Base-by-base conservation (phyloP, 805 yeast genomes). In the Schizosaccharomyces japonicus region DNA sequence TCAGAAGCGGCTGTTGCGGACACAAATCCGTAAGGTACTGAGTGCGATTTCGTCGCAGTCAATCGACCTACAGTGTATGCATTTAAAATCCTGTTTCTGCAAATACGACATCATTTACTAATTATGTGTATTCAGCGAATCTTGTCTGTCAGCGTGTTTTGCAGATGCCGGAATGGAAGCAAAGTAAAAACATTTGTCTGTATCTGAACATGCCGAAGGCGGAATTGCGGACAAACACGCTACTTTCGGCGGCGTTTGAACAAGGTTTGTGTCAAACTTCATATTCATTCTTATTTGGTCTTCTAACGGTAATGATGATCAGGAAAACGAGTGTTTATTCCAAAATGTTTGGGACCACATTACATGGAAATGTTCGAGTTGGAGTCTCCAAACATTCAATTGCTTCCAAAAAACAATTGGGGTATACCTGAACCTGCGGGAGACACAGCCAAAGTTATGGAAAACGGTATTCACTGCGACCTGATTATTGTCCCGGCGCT, bases 371-470 rank as follows among this genome's bases (percentile, higher is more conserved):
- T 36, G 42, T 36, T 19, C 23, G 27, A 36, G 23, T 25, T 36
- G 13, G 13, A 36, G 8, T 21, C 17, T 5, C 13, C 23, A 27
- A 21, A 13, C n/a, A 21, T 5, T 15, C n/a, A n/a, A n/a, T n/a
- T n/a, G 33, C 33, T 30, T 30, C 33, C 33, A 3, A 11, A n/a
- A n/a, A 42, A 42, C 29, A 25, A 42, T 23, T 42, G 46, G 46
- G 31, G 29, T 3, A 42, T 42, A 7, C 32, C 46, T 42, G 46
- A 42, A n/a, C 46, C 46, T 13, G 23, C 23, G 7, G 46, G 33
- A 27, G 28, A 11, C 4, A 19, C 42, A 2, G 15, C 27, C 17
- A 36, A 36, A 36, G 42, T 36, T 19, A 36, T 36, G 42, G 42
- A 36, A 5, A 27, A 36, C 23, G 42, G 23, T 5, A 36, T 13